Conservation (phyloP, 768 basidiomycete genomes). For the Tylopilus sp. region DNA sequence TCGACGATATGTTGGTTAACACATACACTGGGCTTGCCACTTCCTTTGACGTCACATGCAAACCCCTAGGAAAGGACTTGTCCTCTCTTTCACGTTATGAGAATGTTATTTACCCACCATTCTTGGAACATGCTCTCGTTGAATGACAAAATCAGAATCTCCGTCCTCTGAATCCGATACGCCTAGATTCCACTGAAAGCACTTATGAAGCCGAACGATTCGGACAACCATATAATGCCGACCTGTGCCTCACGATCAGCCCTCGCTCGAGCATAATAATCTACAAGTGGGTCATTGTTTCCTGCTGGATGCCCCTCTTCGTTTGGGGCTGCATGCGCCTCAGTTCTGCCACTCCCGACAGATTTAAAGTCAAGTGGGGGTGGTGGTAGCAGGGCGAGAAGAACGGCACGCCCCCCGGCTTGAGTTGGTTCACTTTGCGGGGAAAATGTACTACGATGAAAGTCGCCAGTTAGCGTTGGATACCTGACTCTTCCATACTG, state of each 20-base stretch:
- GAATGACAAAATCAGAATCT: conserved; percentile 20
- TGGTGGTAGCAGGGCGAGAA: conserved; percentile 24
- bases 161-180: conserved; percentile 35
- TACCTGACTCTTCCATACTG: neutral
- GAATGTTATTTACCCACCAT: conserved; percentile 23
- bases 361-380: conserved; percentile 18
- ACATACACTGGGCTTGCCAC: conserved; percentile 31
- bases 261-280: conserved; percentile 59
- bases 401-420: neutral
- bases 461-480: conserved; percentile 17
- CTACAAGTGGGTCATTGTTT: conserved; percentile 53
- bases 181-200: conserved; percentile 32
- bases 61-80: conserved; percentile 47
- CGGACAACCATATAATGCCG: conserved; percentile 6
- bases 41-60: conserved; percentile 55
- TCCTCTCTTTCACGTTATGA: neutral
- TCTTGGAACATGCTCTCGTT: conserved; percentile 22
- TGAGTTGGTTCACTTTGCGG: conserved; percentile 23
- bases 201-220: neutral
- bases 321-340: neutral
- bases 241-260: conserved; percentile 46
- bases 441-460: conserved; percentile 35
- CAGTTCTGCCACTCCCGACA: neutral
- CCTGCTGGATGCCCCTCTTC: conserved; percentile 3
- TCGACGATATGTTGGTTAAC: conserved; percentile 73